Percentiles rank a stretch among this genome's conserved stretches.
Evolutionary conservation across 257 asterid genomes (phyloP).

Genomic region (Solanum etuberosum): DNA sequence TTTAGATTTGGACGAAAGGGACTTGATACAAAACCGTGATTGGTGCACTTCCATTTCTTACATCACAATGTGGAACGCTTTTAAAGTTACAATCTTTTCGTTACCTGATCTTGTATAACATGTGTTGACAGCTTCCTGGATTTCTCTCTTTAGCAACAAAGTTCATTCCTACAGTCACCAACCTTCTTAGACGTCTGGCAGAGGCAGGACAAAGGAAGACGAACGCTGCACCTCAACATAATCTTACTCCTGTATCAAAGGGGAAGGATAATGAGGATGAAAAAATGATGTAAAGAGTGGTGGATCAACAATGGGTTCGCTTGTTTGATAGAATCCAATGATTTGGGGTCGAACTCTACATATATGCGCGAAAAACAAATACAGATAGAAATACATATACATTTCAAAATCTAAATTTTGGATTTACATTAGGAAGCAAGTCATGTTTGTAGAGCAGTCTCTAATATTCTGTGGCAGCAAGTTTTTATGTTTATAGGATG

Average conservation of each 20-base stretch:
- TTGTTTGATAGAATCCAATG: background rate
- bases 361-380: background rate
- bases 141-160: slow-evolving; percentile 71
- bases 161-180: slow-evolving; percentile 83
- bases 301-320: background rate
- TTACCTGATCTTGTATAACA: background rate
- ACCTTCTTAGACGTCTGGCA: slow-evolving; percentile 68
- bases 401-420: background rate
- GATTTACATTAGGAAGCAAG: background rate
- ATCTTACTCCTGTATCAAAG: slow-evolving; percentile 33
- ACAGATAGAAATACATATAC: background rate
- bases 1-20: background rate
- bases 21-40: background rate
- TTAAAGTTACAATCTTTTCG: background rate
- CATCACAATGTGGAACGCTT: background rate
- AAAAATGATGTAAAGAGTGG: slow-evolving; percentile 24
- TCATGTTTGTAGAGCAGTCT: background rate
- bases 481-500: background rate
- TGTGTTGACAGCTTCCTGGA: slow-evolving; percentile 70
- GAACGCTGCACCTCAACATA: slow-evolving; percentile 33
- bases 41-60: background rate
- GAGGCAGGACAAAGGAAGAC: slow-evolving; percentile 66
- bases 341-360: background rate
- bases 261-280: background rate
- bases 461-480: background rate